A percentile compares a stretch with the other conserved stretches of the same genome.
Evolutionary conservation across 129 eudicot genomes (phyloP).

Genomic region (sunflower (Helianthus annuus)): DNA sequence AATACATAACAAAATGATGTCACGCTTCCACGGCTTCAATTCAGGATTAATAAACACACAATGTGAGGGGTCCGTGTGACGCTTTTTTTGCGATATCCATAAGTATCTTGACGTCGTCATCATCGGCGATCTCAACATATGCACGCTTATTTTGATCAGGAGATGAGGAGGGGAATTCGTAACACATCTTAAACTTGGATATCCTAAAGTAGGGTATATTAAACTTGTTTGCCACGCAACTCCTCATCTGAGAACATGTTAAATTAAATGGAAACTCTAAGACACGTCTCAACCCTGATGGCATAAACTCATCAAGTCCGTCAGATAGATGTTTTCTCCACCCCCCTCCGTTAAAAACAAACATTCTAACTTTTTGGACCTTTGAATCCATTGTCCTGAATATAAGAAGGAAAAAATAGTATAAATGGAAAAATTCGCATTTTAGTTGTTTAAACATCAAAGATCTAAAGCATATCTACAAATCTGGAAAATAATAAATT

Average conservation of each 20-base stretch:
- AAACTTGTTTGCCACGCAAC: background rate
- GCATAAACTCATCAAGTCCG: background rate
- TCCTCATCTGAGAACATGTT: background rate
- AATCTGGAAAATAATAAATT: too few species aligned
- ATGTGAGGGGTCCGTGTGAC: constrained; percentile 1
- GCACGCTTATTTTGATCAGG: background rate
- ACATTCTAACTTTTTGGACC: background rate
- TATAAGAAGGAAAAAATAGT: too few species aligned
- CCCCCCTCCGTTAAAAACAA: background rate
- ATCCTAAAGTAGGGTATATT: too few species aligned
- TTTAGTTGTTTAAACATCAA: too few species aligned
- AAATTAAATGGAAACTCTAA: background rate
- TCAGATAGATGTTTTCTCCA: background rate
- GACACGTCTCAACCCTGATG: background rate
- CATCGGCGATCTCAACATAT: background rate
- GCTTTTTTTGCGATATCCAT: background rate
- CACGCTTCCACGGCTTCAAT: too few species aligned
- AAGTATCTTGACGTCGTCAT: background rate
- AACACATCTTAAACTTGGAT: background rate
- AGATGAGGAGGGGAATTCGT: background rate
- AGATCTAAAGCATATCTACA: too few species aligned
- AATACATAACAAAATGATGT: too few species aligned
- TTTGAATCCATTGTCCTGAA: background rate
- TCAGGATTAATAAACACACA: too few species aligned
- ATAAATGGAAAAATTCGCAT: too few species aligned